Evolutionary conservation across 805 yeast species (phyloP), one percentile per base, ranked within the genome.

Genomic region (Blastobotrys terrestris): DNA sequence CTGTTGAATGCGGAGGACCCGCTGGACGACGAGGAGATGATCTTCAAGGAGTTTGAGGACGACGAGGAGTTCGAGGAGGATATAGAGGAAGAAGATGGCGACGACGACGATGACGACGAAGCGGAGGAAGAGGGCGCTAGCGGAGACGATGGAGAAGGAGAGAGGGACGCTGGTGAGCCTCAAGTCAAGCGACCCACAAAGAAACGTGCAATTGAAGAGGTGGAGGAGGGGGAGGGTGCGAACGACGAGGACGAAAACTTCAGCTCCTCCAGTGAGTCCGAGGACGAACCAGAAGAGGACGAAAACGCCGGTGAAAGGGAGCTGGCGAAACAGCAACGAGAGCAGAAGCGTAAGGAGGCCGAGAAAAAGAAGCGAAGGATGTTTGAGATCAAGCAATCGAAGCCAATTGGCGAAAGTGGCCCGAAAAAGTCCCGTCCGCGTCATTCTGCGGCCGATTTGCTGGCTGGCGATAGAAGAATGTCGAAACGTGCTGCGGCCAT

Each of bases 401-500:
- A 51, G 3, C 42, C 52, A 6, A 45, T 49, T 5, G 65, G 18
- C 65, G 65, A 50, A 55, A 52, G 19, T 44, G 50, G 11, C 45
- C 60, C 62, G 56, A 21, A 57, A 54, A 58, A 72, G 56, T 63
- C 76, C 2, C 73, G 71, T 56, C 63, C 60, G 59, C 55, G 39
- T 20, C 48, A 14, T 16, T 47, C 55, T 4, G 55, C 56, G 0
- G 83, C 77, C 11, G 72, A 81, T 14, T 64, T 87, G 22, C 63
- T 85, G 18, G 68, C 74, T 14, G 67, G 72, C 1, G 73, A 72
- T 3, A 74, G 96, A 65, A 74, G 96, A 61, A 79, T 85, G 0
- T 87, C 96, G 0, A 79, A 88, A 15, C 79, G 99, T 65, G 72
- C 80, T 7, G 77, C 95, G 0, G 94, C 95, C 0, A 77, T 87